Base-by-base conservation (phyloP, 169 alveolate genomes). In the Babesia gibsoni region DNA sequence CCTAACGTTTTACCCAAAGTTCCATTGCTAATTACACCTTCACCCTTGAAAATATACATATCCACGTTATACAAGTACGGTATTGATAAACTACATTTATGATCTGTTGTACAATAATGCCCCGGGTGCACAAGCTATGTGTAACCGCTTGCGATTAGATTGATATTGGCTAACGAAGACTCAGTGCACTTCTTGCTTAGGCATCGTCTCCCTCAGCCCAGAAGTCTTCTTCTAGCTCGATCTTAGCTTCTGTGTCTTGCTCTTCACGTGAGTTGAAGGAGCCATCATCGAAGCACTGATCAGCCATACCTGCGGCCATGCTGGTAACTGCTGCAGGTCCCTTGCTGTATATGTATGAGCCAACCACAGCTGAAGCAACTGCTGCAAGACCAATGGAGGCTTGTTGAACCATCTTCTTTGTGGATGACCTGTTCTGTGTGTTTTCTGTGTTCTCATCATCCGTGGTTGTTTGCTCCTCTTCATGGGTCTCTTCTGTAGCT, bases 161-260 rank as follows among this genome's bases (percentile, higher is more conserved):
- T 39, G 16, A 39, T 39, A 12, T 39, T 12, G 10, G 16, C 43
- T 22, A 49, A 49, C 14, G 14, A 12, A 16, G 10, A 10, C 3
- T 2, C 32, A 5, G 16, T 39, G n/a, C 20, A 46, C 69, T 25
- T 20, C 14, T 33, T 25, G 25, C 39, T 49, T 52, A 65, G 22
- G 52, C 27, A 46, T 63, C 52, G 29, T 52, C 70, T 18, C 65
- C 68, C 6, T 69, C 61, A 5, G 84, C 68, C 84, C 84, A 75
- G 84, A 75, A 75, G 52, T 75, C 43, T 35, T 61, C 72, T n/a
- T 61, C 72, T 10, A 61, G 58, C 49, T 61, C 52, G 10, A 61
- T 46, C 25, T 61, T 42, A 30, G 72, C 29, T 20, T 61, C 72
- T 32, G 46, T 46, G 48, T 61, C 72, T 12, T 61, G 61, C 0